A percentile compares a stretch with the other conserved stretches of the same genome.
phyloP scores from a whole-genome alignment of 2,329 filamentous ascomycete species.

The Akanthomyces muscarius region DNA sequence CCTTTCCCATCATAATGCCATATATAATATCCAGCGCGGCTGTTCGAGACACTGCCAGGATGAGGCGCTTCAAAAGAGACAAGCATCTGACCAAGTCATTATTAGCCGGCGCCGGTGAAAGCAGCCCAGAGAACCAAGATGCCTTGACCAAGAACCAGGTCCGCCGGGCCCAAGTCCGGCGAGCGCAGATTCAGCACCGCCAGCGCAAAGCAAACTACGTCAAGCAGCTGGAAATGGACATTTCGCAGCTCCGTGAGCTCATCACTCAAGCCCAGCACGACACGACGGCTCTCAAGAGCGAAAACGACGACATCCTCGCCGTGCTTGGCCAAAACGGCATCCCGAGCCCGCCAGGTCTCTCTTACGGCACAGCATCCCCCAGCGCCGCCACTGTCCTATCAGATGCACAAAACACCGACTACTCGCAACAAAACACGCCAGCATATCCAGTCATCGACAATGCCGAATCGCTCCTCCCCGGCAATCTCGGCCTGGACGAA shows the following conservation, averaged over 20 bases:
- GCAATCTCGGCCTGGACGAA: constrained; percentile 35
- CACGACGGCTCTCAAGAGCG: constrained; percentile 30
- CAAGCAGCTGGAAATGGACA: constrained; percentile 50
- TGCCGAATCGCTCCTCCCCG: constrained; percentile 16
- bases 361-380: constrained; percentile 12
- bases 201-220: constrained; percentile 54
- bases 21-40: constrained; percentile 15
- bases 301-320: constrained; percentile 43
- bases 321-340: constrained; percentile 30
- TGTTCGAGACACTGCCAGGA: constrained; percentile 14
- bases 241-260: constrained; percentile 43
- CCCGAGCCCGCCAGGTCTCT: constrained; percentile 17
- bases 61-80: constrained; percentile 16
- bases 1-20: constrained; percentile 4
- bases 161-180: constrained; percentile 49
- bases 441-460: constrained; percentile 10
- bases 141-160: constrained; percentile 39
- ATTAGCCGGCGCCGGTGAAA: constrained; percentile 4
- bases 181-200: constrained; percentile 52
- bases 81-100: constrained; percentile 6
- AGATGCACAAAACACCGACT: constrained; percentile 9
- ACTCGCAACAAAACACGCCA: not conserved
- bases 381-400: constrained; percentile 12
- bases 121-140: constrained; percentile 20
- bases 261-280: constrained; percentile 42